A percentile compares a stretch with the other conserved stretches of the same genome.
Conservation (phyloP, 352 stramenopile species). For the Phytophthora tentaculata region DNA sequence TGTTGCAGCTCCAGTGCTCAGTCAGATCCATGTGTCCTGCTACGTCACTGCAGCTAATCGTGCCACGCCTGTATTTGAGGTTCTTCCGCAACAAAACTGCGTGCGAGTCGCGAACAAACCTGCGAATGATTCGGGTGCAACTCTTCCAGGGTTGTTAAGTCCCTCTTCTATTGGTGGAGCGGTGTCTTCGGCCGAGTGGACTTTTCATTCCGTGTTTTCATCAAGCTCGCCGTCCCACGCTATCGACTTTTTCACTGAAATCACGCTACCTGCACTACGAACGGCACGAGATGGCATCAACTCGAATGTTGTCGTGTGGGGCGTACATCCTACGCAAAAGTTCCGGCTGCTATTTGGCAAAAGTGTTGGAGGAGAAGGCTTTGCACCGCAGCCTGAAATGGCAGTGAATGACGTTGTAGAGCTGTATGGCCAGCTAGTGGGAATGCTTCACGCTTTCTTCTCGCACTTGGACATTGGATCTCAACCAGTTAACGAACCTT, state of each 20-base stretch:
- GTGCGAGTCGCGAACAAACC: constrained; percentile 54
- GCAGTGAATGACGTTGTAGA: constrained; percentile 52
- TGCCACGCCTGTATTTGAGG: constrained; percentile 65
- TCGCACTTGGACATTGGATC: constrained; percentile 23
- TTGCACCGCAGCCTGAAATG: constrained; percentile 21
- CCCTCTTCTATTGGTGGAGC: background rate
- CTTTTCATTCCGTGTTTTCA: constrained; percentile 66
- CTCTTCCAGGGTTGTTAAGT: background rate
- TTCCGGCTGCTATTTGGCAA: constrained; percentile 75
- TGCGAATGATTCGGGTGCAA: constrained; percentile 11
- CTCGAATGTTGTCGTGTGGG: constrained; percentile 67
- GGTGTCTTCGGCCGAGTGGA: constrained; percentile 48
- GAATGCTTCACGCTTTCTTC: constrained; percentile 62
- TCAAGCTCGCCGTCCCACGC: constrained; percentile 47
- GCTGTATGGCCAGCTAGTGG: constrained; percentile 62
- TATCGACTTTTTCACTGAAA: constrained; percentile 61
- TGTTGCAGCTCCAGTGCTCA: constrained; percentile 25
- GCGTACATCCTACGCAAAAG: constrained; percentile 76
- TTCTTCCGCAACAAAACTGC: constrained; percentile 48
- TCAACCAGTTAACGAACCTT: constrained; percentile 17
- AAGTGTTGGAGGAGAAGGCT: constrained; percentile 38
- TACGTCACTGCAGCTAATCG: constrained; percentile 78
- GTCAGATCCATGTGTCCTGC: constrained; percentile 67
- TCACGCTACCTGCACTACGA: constrained; percentile 55
- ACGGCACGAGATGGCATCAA: constrained; percentile 61